A percentile compares a stretch with the other conserved stretches of the same genome.
phyloP scores from a whole-genome alignment of 768 basidiomycete genomes.

The Lactarius tabidus region DNA sequence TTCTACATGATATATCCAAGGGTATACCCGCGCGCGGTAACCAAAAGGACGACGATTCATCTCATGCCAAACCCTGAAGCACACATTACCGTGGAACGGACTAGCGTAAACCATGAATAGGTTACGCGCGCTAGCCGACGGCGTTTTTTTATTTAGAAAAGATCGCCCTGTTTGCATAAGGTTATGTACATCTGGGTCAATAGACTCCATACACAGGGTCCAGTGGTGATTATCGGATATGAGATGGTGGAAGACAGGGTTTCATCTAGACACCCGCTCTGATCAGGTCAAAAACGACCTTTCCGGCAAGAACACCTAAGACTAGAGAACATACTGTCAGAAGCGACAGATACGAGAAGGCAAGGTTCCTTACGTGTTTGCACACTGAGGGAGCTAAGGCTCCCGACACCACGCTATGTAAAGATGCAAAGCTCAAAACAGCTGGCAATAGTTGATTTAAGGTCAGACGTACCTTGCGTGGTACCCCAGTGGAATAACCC shows the following conservation, averaged over 20 bases:
- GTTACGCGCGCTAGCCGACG: neutral
- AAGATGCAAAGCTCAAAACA: neutral
- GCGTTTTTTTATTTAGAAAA: neutral
- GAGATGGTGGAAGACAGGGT: neutral
- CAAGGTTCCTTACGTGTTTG: neutral
- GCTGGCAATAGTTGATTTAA: neutral
- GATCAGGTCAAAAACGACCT: constrained; percentile 13
- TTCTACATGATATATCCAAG: neutral
- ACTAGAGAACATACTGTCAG: constrained; percentile 9
- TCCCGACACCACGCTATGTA: neutral
- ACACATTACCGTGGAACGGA: neutral
- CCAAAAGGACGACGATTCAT: neutral
- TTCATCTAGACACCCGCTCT: constrained; percentile 11
- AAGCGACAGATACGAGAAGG: neutral
- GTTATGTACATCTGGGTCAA: neutral
- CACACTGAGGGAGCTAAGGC: neutral
- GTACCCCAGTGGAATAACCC: constrained; percentile 44
- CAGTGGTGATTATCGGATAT: neutral
- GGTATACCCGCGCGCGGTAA: neutral
- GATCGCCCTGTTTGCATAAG: neutral
- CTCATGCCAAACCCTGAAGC: neutral
- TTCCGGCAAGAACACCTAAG: neutral
- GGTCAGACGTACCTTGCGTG: constrained; percentile 35
- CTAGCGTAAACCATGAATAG: neutral
- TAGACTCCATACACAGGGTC: neutral